Evolutionary conservation across 495 filamentous ascomycete species (phyloP), one percentile per base, ranked within the genome.

Genomic region (Saxispiralis lemnorum): DNA sequence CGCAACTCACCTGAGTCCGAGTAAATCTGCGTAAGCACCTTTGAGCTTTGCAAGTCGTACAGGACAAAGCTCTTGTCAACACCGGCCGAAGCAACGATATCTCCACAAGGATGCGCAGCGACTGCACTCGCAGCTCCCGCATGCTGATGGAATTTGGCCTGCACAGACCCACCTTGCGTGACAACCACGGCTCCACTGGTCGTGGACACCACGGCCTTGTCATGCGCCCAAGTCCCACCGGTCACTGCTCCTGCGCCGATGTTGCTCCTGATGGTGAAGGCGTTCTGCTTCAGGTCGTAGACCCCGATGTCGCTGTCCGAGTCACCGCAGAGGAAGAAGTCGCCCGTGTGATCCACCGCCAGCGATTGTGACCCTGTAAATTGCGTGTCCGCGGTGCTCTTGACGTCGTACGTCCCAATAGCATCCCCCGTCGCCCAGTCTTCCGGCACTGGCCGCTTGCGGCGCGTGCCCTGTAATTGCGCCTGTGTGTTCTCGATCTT

Each of bases 31-130:
- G 73, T 76, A 13, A 84, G 72, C 31, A 72, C 67, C 46, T 75
- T 69, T 48, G 72, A 64, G 7, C 66, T 71, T 21, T 69, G 60
- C 45, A 94, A 59, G 57, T 97, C 86, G 57, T 95, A 94, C 51
- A 95, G 73, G 2, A 89, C 75, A 54, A 85, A 89, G 63, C 82
- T 89, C 69, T 94, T 95, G 59, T 97, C 89, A 3, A 74, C 72
- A 39, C 89, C 89, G 21, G 87, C 76, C 0, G 86, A 94, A 9
- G 81, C 87, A 16, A 94, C 64, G 47, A 97, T 77, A 16, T 84
- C 76, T 24, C 76, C 81, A 58, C 80, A 79, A 1, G 89, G 81
- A 59, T 97, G 92, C 2, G 89, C 57, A 15, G 84, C 73, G 32
- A 96, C 59, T 2, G 74, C 80, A 6, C 76, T 83, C 1, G 75